Evolutionary conservation across 2,329 filamentous ascomycete species (phyloP), one percentile per base, ranked within the genome.

Genomic region (Coniosporium tulheliwenetii): DNA sequence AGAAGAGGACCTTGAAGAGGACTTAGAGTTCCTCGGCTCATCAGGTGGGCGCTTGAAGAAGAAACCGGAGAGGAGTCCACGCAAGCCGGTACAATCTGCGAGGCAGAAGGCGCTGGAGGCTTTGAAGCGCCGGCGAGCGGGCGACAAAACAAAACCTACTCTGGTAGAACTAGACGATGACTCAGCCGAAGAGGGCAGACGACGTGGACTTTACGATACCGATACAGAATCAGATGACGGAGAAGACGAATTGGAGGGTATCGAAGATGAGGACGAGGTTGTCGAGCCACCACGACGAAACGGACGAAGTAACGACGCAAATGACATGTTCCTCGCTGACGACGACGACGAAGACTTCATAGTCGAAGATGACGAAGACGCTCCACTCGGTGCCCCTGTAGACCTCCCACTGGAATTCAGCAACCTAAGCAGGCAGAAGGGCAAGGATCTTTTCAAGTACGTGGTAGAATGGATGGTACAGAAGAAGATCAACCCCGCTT

Each of bases 381-480:
- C 57, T 0, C 19, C 19, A 3, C 61, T 70, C 5, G 71, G 67
- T 7, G 55, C 59, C 29, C 56, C 81, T 0, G 76, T 75, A 1
- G 73, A 73, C 1, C 61, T 67, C 8, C 83, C 83, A 0, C 64
- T 87, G 1, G 65, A 81, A 49, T 85, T 85, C 55, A 82, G 77
- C 1, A 61, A 69, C 3, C 70, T 80, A 42, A 70, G 75, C 0
- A 75, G 77, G 45, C 77, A 78, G 48, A 80, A 80, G 39, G 63
- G 79, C 0, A 78, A 77, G 47, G 77, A 84, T 33, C 74, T 86
- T 39, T 89, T 89, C 62, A 73, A 72, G 38, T 76, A 79, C 49
- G 79, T 75, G 0, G 67, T 89, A 2, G 81, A 85, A 53, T 89
- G 82, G 82, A 79, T 87, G 60, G 77, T 89, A 2, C 81, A 85